Evolutionary conservation across 192 early-diverging fungal genomes (phyloP).

Genomic region (Piromyces finnis): DNA sequence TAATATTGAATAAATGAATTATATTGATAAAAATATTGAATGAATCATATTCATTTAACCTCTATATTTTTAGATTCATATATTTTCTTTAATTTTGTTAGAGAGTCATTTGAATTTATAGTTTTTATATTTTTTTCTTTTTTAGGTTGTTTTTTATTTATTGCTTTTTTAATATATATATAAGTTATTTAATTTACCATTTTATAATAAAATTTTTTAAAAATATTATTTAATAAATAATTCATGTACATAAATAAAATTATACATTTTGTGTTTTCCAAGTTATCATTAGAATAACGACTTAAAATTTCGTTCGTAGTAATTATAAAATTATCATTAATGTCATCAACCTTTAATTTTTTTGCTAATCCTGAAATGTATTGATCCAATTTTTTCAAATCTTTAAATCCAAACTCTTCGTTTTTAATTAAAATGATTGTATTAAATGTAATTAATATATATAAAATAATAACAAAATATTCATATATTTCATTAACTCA

Average conservation of each 20-base stretch:
- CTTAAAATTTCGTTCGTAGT: neutral
- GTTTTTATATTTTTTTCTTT: neutral
- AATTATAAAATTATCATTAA: neutral
- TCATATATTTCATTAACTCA: too few relatives aligned
- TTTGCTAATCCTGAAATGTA: neutral
- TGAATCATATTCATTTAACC: too few relatives aligned
- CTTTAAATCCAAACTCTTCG: neutral
- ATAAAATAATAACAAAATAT: too few relatives aligned
- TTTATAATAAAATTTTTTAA: too few relatives aligned
- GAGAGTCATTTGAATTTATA: neutral
- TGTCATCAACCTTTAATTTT: neutral
- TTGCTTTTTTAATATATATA: neutral
- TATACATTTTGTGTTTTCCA: neutral
- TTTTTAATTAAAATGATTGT: too few relatives aligned
- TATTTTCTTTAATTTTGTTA: neutral
- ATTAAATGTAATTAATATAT: too few relatives aligned
- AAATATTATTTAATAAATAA: too few relatives aligned
- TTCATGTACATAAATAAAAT: too few relatives aligned
- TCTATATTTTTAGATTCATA: neutral
- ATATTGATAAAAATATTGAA: too few relatives aligned
- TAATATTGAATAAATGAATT: too few relatives aligned
- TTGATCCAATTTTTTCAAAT: neutral
- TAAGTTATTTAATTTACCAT: too few relatives aligned
- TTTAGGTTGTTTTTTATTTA: neutral
- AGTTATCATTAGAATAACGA: neutral